A percentile compares a stretch with the other conserved stretches of the same genome.
phyloP scores from a whole-genome alignment of 306 rosid species.

The Castanea mollissima region DNA sequence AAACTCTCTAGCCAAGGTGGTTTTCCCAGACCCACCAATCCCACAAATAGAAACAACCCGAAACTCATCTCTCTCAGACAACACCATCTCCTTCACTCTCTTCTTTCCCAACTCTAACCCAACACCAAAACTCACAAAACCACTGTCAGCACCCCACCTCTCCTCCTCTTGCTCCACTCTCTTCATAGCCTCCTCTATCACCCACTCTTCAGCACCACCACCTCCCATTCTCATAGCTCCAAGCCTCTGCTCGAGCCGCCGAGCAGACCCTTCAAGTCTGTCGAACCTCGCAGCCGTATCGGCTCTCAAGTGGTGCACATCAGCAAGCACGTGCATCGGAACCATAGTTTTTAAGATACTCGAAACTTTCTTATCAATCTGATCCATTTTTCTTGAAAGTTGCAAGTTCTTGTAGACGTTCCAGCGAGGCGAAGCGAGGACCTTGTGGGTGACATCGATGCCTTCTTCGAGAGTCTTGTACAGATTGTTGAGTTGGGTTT shows the following conservation, averaged over 20 bases:
- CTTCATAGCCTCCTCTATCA: conserved; percentile 61
- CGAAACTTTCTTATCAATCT: conserved; percentile 57
- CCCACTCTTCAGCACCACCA: conserved; percentile 52
- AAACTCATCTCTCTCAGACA: conserved; percentile 38
- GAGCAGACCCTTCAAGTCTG: conserved; percentile 37
- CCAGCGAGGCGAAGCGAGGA: conserved; percentile 54
- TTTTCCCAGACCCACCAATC: conserved; percentile 94
- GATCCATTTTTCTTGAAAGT: conserved; percentile 69
- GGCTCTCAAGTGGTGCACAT: conserved; percentile 58
- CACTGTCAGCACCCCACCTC: conserved; percentile 27
- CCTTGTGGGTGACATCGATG: conserved; percentile 58
- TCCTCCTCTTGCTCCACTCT: conserved; percentile 49
- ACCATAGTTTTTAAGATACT: conserved; percentile 54
- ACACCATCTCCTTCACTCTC: conserved; percentile 58
- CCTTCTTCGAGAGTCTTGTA: conserved; percentile 60
- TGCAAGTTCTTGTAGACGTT: conserved; percentile 75
- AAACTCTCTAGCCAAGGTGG: conserved; percentile 77
- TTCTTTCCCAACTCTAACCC: conserved; percentile 60
- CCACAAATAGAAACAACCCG: conserved; percentile 66
- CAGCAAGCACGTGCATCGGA: conserved; percentile 71
- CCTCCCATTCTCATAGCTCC: conserved; percentile 64
- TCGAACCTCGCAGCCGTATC: conserved; percentile 62
- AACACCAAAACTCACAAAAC: conserved; percentile 43
- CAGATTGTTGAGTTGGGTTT: conserved; percentile 59
- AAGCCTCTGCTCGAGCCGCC: conserved; percentile 50